These are phyloP conservation scores for Orobanche coerulescens DNA, from an alignment of 257 asterid species.

Conservation along the genomic window DNA sequence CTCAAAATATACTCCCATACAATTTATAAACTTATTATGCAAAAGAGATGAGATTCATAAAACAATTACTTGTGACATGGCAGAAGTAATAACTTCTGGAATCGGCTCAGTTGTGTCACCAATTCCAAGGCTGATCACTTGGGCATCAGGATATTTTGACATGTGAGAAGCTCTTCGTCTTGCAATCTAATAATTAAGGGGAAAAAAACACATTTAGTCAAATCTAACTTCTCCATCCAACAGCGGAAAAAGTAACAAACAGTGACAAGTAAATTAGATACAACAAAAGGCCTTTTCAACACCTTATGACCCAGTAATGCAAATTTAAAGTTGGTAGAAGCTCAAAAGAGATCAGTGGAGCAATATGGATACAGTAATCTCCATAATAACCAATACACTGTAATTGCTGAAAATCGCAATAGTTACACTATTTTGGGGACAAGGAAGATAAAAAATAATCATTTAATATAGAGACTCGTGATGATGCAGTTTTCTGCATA, in stretches of 20 bases:
- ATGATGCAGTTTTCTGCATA: not conserved
- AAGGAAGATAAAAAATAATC: not conserved
- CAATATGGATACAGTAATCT: not conserved
- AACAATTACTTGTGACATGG: slow-evolving; percentile 75
- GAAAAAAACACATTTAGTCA: not conserved
- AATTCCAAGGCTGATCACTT: slow-evolving; percentile 93
- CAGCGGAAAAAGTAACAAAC: not conserved
- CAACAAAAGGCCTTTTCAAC: not conserved
- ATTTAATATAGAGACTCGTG: not conserved
- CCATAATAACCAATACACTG: not conserved
- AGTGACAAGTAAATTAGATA: not conserved
- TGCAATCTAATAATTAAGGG: slow-evolving; percentile 45
- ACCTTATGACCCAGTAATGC: not conserved
- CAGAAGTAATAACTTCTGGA: slow-evolving; percentile 80
- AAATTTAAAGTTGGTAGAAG: not conserved
- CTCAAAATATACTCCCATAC: not conserved
- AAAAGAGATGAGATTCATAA: slow-evolving; percentile 9
- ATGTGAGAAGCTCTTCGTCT: slow-evolving; percentile 75
- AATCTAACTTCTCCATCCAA: slow-evolving; percentile 8
- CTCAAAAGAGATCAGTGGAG: not conserved
- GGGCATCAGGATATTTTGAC: slow-evolving; percentile 70
- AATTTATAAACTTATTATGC: not conserved
- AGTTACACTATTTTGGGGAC: not conserved
- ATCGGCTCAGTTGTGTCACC: slow-evolving; percentile 98
- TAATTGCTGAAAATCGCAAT: slow-evolving; percentile 4